A percentile compares a stretch with the other conserved stretches of the same genome.
Evolutionary conservation across 345 rosid species (phyloP).

Genomic region (Citrus sp.): DNA sequence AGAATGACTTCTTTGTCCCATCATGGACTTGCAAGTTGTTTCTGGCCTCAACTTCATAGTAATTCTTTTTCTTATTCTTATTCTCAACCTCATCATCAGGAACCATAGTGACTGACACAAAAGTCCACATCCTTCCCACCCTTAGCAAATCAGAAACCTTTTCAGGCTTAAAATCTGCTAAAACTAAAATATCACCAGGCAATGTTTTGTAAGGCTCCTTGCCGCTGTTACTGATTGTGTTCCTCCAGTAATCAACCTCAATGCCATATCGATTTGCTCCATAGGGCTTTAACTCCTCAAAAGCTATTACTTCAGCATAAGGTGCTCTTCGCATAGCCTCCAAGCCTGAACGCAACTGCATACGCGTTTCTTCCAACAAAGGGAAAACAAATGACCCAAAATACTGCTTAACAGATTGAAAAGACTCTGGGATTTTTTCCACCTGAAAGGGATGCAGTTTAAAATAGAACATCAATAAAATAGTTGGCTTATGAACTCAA

Average conservation of each 20-base stretch:
- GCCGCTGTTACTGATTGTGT: slow-evolving; percentile 11
- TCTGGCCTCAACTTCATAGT: not conserved
- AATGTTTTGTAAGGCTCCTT: slow-evolving; percentile 36
- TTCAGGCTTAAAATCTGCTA: slow-evolving; percentile 36
- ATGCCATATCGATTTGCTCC: slow-evolving; percentile 12
- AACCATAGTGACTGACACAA: slow-evolving; percentile 14
- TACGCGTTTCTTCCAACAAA: slow-evolving; percentile 48
- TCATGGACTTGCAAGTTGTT: not conserved
- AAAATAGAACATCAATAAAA: not conserved
- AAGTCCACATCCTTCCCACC: slow-evolving; percentile 28
- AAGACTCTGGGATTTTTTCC: not conserved
- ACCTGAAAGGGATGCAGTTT: not conserved
- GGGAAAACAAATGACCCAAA: slow-evolving; percentile 16
- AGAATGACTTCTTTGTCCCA: not conserved
- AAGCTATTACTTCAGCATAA: slow-evolving; percentile 20
- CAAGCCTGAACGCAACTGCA: slow-evolving; percentile 29
- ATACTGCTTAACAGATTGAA: not conserved
- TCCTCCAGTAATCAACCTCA: slow-evolving; percentile 34
- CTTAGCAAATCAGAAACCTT: slow-evolving; percentile 32
- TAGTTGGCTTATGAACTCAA: too few relatives aligned
- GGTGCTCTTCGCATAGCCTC: slow-evolving; percentile 31
- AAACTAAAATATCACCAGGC: slow-evolving; percentile 38
- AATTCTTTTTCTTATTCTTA: not conserved
- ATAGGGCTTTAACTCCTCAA: not conserved
- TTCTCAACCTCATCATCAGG: not conserved